These are phyloP conservation scores for Coleophoma cylindrospora DNA, from an alignment of 2,329 filamentous ascomycete species.

Conservation along the genomic window DNA sequence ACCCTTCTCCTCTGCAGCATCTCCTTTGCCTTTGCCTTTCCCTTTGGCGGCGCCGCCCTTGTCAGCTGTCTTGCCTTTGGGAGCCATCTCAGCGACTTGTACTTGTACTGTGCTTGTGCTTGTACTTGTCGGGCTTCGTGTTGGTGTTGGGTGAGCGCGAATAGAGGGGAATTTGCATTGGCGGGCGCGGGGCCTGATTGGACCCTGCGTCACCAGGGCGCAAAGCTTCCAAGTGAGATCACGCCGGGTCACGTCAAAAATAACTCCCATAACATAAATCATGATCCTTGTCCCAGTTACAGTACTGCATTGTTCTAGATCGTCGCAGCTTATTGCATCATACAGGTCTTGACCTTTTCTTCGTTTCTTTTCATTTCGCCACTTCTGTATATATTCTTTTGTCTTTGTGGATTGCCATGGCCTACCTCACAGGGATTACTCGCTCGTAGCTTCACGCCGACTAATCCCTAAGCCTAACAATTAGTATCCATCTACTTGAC, in stretches of 20 bases:
- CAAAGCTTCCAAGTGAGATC: background rate
- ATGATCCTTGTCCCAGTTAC: background rate
- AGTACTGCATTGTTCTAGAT: background rate
- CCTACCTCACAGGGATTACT: too few species aligned
- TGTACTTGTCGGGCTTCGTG: background rate
- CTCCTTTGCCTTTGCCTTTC: constrained; percentile 33
- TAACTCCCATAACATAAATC: too few species aligned
- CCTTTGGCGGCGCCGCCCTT: constrained; percentile 22
- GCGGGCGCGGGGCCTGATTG: background rate
- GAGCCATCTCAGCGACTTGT: constrained; percentile 14
- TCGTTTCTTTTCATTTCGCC: background rate
- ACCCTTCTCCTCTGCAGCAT: constrained; percentile 27
- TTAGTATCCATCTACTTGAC: too few species aligned
- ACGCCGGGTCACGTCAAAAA: background rate
- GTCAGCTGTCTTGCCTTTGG: constrained; percentile 22
- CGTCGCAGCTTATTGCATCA: background rate
- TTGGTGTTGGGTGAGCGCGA: background rate
- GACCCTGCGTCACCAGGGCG: background rate
- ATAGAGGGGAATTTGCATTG: background rate
- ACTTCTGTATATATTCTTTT: background rate
- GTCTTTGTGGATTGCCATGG: background rate
- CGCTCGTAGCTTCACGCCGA: too few species aligned
- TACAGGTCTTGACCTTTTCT: background rate
- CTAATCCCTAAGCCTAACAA: too few species aligned
- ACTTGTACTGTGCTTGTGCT: background rate